phyloP scores from a whole-genome alignment of 257 asterid genomes.

The Gentiana macrophylla region DNA sequence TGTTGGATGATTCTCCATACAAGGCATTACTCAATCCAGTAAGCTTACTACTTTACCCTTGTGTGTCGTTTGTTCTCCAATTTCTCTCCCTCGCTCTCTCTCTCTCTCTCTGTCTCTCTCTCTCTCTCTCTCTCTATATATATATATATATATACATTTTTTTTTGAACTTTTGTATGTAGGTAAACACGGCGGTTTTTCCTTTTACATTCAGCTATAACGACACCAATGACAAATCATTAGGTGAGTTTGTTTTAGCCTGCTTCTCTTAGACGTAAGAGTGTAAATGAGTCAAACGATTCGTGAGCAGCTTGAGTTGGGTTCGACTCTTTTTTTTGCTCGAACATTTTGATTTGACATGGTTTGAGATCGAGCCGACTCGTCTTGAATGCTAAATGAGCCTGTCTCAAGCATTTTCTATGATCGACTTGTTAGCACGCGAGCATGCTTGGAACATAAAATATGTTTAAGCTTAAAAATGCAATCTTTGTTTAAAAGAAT shows the following conservation, averaged over 20 bases:
- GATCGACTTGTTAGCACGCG: no score
- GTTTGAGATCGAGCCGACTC: no score
- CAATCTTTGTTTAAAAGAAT: no score
- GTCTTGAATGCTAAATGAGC: no score
- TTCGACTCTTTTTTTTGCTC: no score
- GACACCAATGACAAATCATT: conserved; percentile 46
- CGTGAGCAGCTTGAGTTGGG: no score
- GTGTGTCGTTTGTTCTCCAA: not conserved
- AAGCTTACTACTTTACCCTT: conserved; percentile 16
- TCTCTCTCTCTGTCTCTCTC: not conserved
- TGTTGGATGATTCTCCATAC: conserved; percentile 95
- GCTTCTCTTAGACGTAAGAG: not conserved
- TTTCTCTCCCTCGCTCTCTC: not conserved
- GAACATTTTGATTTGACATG: no score
- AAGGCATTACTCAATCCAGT: conserved; percentile 95
- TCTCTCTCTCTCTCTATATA: not conserved
- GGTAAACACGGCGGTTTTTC: conserved; percentile 73
- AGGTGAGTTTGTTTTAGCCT: conserved; percentile 25
- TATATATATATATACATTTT: not conserved
- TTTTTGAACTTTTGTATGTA: conserved; percentile 13
- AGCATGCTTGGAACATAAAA: no score
- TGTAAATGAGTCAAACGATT: no score
- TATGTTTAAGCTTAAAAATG: no score
- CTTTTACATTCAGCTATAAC: conserved; percentile 37
- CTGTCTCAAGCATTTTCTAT: no score